Evolutionary conservation across 2,329 filamentous ascomycete genomes (phyloP), one percentile per base, ranked within the genome.

Genomic region (Botryotinia convoluta): DNA sequence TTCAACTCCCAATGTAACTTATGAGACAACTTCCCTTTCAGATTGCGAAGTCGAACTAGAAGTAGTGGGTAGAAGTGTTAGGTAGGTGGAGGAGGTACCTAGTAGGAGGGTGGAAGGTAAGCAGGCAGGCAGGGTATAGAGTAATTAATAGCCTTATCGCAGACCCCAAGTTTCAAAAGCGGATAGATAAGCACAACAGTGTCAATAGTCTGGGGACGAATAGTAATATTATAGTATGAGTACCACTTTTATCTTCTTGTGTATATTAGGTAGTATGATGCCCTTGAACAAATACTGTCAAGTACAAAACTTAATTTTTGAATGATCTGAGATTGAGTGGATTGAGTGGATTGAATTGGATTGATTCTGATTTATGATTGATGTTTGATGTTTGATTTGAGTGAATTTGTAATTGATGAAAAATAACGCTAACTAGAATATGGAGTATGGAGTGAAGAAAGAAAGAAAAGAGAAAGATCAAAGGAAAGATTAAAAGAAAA

Each of bases 191-290:
- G 60, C 60, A 62, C 37, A 12, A 12, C 60, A 29, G 51, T 16
- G n/a, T 62, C 60, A 42, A 62, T 62, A 29, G 60, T 62, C 60
- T 62, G 60, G 35, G 60, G 35, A 62, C 39, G 26, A 32, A 59
- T 32, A 10, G n/a, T 29, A 18, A 26, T 26, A 26, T 42, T 16
- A 42, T 44, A 16, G 8, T 10, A n/a, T 2, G 10, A n/a, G 10
- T 14, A n/a, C 48, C 48, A 54, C 48, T n/a, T 54, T 54, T n/a
- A 7, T 54, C 48, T n/a, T 51, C 48, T 51, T 6, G 12, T n/a
- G 20, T 45, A 0, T 45, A 20, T 7, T 16, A 2, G 2, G 18
- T 14, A 42, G 39, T n/a, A 14, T 18, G 1, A 16, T 44, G 39
- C 7, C 20, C 44, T 45, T 22, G 8, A 22, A 45, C 44, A 45